These are phyloP conservation scores for Neobulgaria alba DNA, from an alignment of 2,329 filamentous ascomycete species.

Conservation along the genomic window DNA sequence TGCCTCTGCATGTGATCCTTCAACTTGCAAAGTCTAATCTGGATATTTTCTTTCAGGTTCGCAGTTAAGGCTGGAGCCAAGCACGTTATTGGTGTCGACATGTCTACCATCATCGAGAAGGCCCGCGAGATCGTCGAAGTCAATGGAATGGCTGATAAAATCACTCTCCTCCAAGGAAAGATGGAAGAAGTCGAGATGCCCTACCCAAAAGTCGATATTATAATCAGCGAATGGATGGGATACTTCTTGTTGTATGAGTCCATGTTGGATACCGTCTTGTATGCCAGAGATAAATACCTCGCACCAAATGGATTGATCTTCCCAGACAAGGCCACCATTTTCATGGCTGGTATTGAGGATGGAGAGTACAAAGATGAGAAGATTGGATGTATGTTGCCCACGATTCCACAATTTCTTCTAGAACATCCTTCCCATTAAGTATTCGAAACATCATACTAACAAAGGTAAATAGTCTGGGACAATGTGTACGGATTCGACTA, in stretches of 20 bases:
- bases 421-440: too few relatives aligned
- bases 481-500: conserved; percentile 99
- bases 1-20: too few relatives aligned
- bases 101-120: conserved; percentile 99
- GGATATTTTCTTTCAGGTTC: conserved; percentile 69
- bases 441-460: not conserved
- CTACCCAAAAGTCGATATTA: conserved; percentile 95
- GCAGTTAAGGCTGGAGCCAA: conserved; percentile 92
- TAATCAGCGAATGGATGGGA: conserved; percentile 99
- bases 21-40: too few relatives aligned
- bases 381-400: conserved; percentile 73
- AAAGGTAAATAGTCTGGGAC: conserved; percentile 73
- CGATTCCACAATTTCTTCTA: too few relatives aligned
- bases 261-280: conserved; percentile 98
- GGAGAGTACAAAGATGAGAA: conserved; percentile 99
- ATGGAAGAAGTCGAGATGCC: conserved; percentile 98
- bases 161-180: conserved; percentile 96
- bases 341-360: conserved; percentile 93
- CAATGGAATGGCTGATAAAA: conserved; percentile 92
- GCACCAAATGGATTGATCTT: conserved; percentile 85
- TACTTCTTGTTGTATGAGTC: conserved; percentile 98
- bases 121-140: conserved; percentile 85
- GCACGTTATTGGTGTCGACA: conserved; percentile 97
- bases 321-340: conserved; percentile 97
- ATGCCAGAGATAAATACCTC: conserved; percentile 89